Conservation (phyloP, 805 yeast species). For the Wickerhamiella occidentalis region DNA sequence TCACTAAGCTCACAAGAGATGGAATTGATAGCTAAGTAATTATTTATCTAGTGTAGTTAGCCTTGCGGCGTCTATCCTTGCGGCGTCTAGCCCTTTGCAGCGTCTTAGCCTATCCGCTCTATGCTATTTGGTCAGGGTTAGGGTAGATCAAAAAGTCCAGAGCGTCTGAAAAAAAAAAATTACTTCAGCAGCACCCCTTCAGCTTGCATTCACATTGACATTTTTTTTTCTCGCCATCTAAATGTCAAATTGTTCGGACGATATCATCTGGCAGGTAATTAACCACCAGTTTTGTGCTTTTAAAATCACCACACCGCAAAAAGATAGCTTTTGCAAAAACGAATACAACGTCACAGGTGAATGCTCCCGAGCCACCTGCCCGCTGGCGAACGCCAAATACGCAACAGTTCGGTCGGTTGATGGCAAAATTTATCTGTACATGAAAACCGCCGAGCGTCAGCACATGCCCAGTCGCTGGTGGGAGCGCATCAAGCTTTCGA, state of each 20-base stretch:
- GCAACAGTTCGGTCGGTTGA: conserved; percentile 29
- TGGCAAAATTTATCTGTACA: conserved; percentile 40
- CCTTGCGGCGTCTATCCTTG: no score
- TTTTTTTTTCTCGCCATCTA: neutral
- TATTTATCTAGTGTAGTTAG: conserved; percentile 49
- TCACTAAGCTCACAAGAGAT: conserved; percentile 39
- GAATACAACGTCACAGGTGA: conserved; percentile 93
- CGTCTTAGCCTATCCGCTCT: neutral
- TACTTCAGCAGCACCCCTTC: neutral
- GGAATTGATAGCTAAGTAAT: conserved; percentile 25
- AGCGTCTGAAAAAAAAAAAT: neutral
- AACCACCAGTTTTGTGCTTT: conserved; percentile 93
- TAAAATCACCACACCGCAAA: conserved; percentile 77
- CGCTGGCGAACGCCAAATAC: conserved; percentile 58
- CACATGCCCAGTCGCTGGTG: conserved; percentile 89
- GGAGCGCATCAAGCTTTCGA: conserved; percentile 87
- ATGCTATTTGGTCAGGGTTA: neutral
- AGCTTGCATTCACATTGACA: neutral
- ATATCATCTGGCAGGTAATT: conserved; percentile 94
- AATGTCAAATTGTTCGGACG: conserved; percentile 38
- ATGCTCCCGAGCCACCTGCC: conserved; percentile 89
- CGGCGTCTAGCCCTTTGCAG: no score
- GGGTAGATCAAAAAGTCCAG: neutral
- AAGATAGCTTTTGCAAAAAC: conserved; percentile 86
- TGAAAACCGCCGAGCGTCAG: conserved; percentile 96